phyloP scores from a whole-genome alignment of 2,329 filamentous ascomycete genomes.

The Curvularia spicifera region DNA sequence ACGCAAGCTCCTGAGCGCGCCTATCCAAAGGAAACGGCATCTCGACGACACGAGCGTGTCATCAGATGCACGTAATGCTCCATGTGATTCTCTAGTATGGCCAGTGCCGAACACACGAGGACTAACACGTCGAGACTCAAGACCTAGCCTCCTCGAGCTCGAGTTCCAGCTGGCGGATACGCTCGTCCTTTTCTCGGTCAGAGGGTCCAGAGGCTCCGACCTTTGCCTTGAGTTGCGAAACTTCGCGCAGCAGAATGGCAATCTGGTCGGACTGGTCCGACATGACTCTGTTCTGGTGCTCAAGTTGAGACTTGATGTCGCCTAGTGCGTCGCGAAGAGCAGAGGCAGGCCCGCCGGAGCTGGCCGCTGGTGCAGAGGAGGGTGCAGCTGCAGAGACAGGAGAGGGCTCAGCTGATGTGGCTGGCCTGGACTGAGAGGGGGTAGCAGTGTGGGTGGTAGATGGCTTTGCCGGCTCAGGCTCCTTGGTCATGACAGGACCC shows the following conservation, averaged over 20 bases:
- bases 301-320: conserved; percentile 78
- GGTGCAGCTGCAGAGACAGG: conserved; percentile 49
- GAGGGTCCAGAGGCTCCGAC: conserved; percentile 56
- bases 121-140: conserved; percentile 23
- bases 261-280: conserved; percentile 79
- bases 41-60: background rate
- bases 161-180: conserved; percentile 50
- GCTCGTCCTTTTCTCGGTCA: conserved; percentile 50
- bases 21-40: conserved; percentile 13
- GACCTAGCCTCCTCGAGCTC: conserved; percentile 52
- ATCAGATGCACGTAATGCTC: conserved; percentile 9
- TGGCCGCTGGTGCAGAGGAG: conserved; percentile 46
- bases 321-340: conserved; percentile 70
- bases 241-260: conserved; percentile 68
- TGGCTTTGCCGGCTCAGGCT: conserved; percentile 56
- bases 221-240: conserved; percentile 72
- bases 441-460: conserved; percentile 47
- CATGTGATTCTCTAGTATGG: background rate
- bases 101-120: conserved; percentile 1
- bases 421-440: conserved; percentile 44
- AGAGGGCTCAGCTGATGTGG: conserved; percentile 47
- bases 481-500: conserved; percentile 41
- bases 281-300: conserved; percentile 79
- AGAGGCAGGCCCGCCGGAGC: conserved; percentile 55
- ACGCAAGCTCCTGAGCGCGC: background rate